Evolutionary conservation across 257 asterid species (phyloP).

Genomic region (Cordia subcordata): DNA sequence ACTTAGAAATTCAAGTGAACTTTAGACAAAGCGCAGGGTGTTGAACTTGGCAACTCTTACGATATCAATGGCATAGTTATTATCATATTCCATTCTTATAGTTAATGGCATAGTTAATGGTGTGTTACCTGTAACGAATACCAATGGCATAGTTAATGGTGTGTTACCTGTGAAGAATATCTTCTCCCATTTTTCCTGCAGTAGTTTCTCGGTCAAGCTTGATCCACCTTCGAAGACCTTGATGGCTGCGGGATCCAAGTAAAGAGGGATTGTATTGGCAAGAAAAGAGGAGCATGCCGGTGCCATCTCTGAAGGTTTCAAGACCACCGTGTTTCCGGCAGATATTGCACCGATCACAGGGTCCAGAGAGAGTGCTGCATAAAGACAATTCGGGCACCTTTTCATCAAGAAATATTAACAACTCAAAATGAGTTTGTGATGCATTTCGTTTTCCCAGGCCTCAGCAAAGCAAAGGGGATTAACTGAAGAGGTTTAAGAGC

Average conservation of each 20-base stretch:
- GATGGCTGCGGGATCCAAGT: constrained; percentile 71
- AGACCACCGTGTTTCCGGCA: constrained; percentile 67
- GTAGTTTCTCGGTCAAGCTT: constrained; percentile 46
- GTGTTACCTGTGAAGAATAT: constrained; percentile 83
- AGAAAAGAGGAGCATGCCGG: constrained; percentile 76
- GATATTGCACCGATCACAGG: constrained; percentile 87
- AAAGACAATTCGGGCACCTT: background rate
- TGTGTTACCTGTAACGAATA: too few relatives aligned
- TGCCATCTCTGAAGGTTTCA: constrained; percentile 84
- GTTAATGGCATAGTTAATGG: too few relatives aligned
- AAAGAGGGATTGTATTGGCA: constrained; percentile 45
- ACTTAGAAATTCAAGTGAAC: background rate
- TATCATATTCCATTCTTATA: background rate
- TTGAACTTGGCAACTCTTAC: too few relatives aligned
- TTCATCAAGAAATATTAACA: background rate
- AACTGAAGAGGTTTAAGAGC: background rate
- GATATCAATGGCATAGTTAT: background rate
- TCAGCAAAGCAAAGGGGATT: background rate
- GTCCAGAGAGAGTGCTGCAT: constrained; percentile 69
- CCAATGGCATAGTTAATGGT: too few relatives aligned
- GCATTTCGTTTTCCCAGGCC: background rate
- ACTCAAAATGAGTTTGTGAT: constrained; percentile 1
- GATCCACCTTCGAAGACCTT: constrained; percentile 72
- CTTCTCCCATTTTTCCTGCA: constrained; percentile 81
- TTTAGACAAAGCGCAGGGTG: too few relatives aligned